These are phyloP conservation scores for Orbilia oligospora DNA, from an alignment of 2,329 filamentous ascomycete species.

Conservation along the genomic window DNA sequence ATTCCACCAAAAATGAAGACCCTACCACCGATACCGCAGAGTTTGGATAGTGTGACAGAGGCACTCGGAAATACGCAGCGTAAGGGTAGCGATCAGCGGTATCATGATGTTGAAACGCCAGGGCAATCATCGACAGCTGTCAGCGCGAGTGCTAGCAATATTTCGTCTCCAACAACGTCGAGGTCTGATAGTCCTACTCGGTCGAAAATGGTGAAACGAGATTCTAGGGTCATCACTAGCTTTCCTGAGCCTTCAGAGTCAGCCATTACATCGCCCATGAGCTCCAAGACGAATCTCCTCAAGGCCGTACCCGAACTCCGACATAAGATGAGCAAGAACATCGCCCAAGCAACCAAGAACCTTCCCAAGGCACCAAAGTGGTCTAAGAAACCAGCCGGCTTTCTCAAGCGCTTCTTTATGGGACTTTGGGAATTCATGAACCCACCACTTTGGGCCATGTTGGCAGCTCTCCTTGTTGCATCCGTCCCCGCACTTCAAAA, in stretches of 20 bases:
- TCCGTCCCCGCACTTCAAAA: constrained; percentile 85
- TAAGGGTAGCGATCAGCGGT: neutral
- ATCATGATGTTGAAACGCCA: constrained; percentile 1
- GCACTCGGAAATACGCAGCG: constrained; percentile 27
- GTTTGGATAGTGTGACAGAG: constrained; percentile 41
- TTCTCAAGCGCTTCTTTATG: constrained; percentile 71
- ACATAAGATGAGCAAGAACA: constrained; percentile 51
- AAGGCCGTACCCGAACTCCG: constrained; percentile 48
- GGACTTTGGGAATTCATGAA: constrained; percentile 97
- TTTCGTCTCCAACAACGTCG: constrained; percentile 50
- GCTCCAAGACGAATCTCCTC: constrained; percentile 48
- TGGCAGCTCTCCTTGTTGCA: constrained; percentile 89
- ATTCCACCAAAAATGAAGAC: constrained; percentile 33
- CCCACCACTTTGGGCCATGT: constrained; percentile 96
- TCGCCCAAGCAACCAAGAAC: constrained; percentile 40
- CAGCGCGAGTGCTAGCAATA: constrained; percentile 47
- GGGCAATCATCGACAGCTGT: constrained; percentile 43
- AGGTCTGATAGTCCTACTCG: constrained; percentile 51
- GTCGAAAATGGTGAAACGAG: constrained; percentile 32
- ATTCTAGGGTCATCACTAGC: constrained; percentile 54
- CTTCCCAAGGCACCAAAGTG: constrained; percentile 47
- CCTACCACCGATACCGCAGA: constrained; percentile 27
- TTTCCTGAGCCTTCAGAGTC: constrained; percentile 46
- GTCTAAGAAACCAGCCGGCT: constrained; percentile 50
- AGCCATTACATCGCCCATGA: constrained; percentile 32